Evolutionary conservation across 2,329 filamentous ascomycete genomes (phyloP).

Genomic region (Coleophoma crateriformis): DNA sequence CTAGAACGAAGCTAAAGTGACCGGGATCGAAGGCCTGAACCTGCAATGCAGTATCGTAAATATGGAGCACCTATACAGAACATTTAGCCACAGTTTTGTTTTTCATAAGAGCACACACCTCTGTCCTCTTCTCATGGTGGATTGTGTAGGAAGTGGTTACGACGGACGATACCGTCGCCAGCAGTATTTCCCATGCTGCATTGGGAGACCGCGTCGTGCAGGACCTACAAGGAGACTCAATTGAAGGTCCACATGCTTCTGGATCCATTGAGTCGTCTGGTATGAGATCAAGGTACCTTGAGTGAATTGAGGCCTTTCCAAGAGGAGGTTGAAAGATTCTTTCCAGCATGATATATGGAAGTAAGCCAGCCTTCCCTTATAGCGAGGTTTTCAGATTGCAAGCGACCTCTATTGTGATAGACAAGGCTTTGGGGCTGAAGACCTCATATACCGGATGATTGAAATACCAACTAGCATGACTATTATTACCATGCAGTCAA

Average conservation of each 20-base stretch:
- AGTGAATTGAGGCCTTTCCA: too few species aligned
- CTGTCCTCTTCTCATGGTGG: neutral
- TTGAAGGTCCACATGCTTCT: neutral
- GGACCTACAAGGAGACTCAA: neutral
- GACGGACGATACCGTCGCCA: neutral
- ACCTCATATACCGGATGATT: too few species aligned
- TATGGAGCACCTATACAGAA: neutral
- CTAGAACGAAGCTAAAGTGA: constrained; percentile 16
- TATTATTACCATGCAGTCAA: too few species aligned
- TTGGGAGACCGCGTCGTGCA: neutral
- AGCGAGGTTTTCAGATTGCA: too few species aligned
- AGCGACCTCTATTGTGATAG: too few species aligned
- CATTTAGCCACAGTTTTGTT: neutral
- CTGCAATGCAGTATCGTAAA: constrained; percentile 1
- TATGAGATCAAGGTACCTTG: too few species aligned
- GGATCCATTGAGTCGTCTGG: neutral
- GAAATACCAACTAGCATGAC: too few species aligned
- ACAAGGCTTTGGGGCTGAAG: too few species aligned
- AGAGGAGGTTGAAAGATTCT: too few species aligned
- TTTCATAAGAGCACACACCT: neutral
- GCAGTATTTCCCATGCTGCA: neutral
- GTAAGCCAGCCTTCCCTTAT: too few species aligned
- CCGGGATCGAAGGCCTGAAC: constrained; percentile 6
- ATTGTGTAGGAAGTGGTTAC: neutral
- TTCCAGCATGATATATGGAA: too few species aligned